Evolutionary conservation across 176 grass and related monocot species (phyloP).

Genomic region (Oryza glaberrima): DNA sequence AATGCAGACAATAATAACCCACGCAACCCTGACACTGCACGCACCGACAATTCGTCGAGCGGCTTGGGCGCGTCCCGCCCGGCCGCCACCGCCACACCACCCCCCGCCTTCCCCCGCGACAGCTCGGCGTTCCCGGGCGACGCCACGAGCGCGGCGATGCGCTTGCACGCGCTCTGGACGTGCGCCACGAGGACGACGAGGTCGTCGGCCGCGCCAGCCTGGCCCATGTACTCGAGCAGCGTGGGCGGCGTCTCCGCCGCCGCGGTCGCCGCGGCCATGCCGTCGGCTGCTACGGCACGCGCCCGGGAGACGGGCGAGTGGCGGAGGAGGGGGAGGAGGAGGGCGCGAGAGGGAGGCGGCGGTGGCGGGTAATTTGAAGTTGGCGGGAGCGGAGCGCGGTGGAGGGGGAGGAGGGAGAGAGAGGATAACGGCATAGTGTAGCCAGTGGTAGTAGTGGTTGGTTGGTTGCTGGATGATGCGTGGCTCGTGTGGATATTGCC

Average conservation of each 20-base stretch:
- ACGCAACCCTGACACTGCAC: background rate
- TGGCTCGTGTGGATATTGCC: too few relatives aligned
- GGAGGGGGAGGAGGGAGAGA: background rate
- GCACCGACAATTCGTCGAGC: conserved; percentile 82
- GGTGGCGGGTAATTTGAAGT: conserved; percentile 7
- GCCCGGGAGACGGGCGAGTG: background rate
- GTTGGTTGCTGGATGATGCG: too few relatives aligned
- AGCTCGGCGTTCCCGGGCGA: conserved; percentile 66
- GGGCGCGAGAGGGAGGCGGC: background rate
- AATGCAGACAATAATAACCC: background rate
- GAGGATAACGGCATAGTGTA: conserved; percentile 49
- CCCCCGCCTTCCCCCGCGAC: conserved; percentile 17
- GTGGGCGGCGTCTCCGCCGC: conserved; percentile 29
- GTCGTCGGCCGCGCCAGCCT: conserved; percentile 46
- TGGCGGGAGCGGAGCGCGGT: background rate
- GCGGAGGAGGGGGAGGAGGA: conserved; percentile 4
- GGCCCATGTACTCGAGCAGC: conserved; percentile 68
- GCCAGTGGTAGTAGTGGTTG: background rate
- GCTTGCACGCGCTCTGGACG: conserved; percentile 86
- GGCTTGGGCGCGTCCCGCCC: conserved; percentile 77
- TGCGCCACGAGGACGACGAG: conserved; percentile 71
- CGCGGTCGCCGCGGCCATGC: conserved; percentile 34
- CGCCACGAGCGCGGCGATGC: conserved; percentile 76
- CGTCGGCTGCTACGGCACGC: background rate
- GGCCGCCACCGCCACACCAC: conserved; percentile 5